Conservation (phyloP, 352 stramenopile genomes). For the Phytopythium mirpurense region DNA sequence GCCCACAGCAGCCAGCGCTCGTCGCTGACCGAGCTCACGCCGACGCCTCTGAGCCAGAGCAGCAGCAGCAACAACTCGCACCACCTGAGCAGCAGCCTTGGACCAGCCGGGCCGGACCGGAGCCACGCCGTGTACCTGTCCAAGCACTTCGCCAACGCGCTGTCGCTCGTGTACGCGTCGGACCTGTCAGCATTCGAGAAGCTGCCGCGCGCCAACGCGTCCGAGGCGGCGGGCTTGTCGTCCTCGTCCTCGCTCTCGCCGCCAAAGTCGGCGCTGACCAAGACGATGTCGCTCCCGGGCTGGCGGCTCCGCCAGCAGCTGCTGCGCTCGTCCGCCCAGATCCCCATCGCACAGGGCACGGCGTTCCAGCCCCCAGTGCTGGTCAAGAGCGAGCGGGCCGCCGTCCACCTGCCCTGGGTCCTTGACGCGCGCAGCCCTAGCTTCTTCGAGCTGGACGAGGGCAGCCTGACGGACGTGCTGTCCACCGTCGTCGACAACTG, state of each 20-base stretch:
- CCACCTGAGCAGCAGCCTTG: constrained; percentile 10
- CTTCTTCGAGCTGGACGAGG: constrained; percentile 44
- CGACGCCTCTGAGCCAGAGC: background rate
- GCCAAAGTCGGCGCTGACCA: constrained; percentile 2
- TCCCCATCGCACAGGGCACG: constrained; percentile 10
- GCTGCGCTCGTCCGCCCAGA: constrained; percentile 2
- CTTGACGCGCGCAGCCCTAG: constrained; percentile 9
- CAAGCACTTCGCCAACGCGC: constrained; percentile 65
- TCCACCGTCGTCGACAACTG: constrained; percentile 35
- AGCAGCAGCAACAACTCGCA: constrained; percentile 10
- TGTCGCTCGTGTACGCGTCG: constrained; percentile 64
- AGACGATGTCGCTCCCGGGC: background rate
- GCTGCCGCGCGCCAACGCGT: constrained; percentile 5
- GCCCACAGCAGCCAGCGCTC: background rate
- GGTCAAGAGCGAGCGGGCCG: constrained; percentile 18
- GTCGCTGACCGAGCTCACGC: background rate
- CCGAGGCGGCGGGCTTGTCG: background rate
- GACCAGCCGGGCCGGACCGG: constrained; percentile 1
- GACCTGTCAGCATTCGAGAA: constrained; percentile 49
- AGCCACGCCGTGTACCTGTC: constrained; percentile 46
- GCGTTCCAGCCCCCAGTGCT: constrained; percentile 43
- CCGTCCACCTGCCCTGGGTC: constrained; percentile 47
- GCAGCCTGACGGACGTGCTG: constrained; percentile 47
- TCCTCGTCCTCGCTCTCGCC: background rate
- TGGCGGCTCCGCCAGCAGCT: constrained; percentile 2